A percentile compares a stretch with the other conserved stretches of the same genome.
Evolutionary conservation across 2,329 filamentous ascomycete species (phyloP).

Genomic region (Cadophora luteo-olivacea): DNA sequence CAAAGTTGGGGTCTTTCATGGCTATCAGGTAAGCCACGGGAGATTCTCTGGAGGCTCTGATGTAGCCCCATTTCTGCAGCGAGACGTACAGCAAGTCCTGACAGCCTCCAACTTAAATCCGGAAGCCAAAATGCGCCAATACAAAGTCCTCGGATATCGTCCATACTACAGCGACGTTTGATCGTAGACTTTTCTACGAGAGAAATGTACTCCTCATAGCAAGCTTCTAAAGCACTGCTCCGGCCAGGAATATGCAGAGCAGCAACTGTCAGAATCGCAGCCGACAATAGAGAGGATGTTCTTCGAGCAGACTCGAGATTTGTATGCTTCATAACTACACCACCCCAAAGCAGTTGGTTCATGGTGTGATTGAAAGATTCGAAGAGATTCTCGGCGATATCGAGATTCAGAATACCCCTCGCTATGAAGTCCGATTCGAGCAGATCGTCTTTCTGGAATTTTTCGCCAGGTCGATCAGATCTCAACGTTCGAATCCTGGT

Average conservation of each 20-base stretch:
- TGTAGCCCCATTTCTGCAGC: slow-evolving; percentile 12
- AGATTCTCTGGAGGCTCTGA: not conserved
- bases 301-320: slow-evolving; percentile 5
- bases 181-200: not conserved
- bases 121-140: slow-evolving; percentile 19
- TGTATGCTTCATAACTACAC: not conserved
- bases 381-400: slow-evolving; percentile 10
- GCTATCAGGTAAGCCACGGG: not conserved
- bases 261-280: slow-evolving; percentile 10
- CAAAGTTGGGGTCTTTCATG: slow-evolving; percentile 13
- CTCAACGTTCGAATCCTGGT: not conserved
- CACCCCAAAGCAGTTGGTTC: slow-evolving; percentile 3
- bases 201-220: slow-evolving; percentile 12
- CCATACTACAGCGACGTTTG: slow-evolving; percentile 2
- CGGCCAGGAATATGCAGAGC: not conserved
- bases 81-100: slow-evolving; percentile 10
- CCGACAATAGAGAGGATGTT: slow-evolving; percentile 1
- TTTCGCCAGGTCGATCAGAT: not conserved
- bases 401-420: not conserved
- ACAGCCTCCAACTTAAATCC: slow-evolving; percentile 13
- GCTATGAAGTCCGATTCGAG: slow-evolving; percentile 6
- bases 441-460: not conserved
- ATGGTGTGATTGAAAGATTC: slow-evolving; percentile 18
- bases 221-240: not conserved
- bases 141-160: slow-evolving; percentile 14